Conservation (phyloP, 495 filamentous ascomycete species). For the Daldinia decipiens region DNA sequence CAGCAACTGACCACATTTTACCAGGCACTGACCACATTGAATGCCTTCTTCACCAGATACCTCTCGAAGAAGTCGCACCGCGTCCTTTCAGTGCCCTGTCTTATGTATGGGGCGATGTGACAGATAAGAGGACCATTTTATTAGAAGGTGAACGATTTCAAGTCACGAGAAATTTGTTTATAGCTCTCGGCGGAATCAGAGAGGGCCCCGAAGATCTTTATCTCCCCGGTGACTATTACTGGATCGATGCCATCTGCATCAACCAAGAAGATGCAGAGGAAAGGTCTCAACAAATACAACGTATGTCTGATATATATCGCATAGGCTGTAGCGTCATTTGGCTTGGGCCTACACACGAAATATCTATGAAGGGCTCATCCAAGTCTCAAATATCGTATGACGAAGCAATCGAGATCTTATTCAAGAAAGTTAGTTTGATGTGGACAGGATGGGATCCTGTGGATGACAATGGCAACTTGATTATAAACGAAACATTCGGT, state of each 20-base stretch:
- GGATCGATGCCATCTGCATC: constrained; percentile 40
- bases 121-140: constrained; percentile 17
- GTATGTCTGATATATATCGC: constrained; percentile 41
- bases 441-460: constrained; percentile 24
- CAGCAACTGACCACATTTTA: constrained; percentile 19
- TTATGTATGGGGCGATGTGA: constrained; percentile 42
- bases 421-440: constrained; percentile 30
- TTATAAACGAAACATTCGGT: constrained; percentile 6
- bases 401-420: constrained; percentile 6
- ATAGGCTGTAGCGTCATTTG: constrained; percentile 12
- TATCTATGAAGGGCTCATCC: not conserved
- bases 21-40: constrained; percentile 24
- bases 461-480: constrained; percentile 25
- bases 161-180: constrained; percentile 22
- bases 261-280: constrained; percentile 31
- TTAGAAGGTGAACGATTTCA: constrained; percentile 29
- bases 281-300: constrained; percentile 26
- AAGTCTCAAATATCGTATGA: constrained; percentile 1
- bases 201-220: constrained; percentile 15
- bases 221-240: constrained; percentile 30
- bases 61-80: not conserved
- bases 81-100: constrained; percentile 29
- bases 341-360: constrained; percentile 15
- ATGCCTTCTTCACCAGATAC: constrained; percentile 34
- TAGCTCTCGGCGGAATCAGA: constrained; percentile 29